Conservation (phyloP, 768 basidiomycete genomes). For the Mrakia hoshinonis region DNA sequence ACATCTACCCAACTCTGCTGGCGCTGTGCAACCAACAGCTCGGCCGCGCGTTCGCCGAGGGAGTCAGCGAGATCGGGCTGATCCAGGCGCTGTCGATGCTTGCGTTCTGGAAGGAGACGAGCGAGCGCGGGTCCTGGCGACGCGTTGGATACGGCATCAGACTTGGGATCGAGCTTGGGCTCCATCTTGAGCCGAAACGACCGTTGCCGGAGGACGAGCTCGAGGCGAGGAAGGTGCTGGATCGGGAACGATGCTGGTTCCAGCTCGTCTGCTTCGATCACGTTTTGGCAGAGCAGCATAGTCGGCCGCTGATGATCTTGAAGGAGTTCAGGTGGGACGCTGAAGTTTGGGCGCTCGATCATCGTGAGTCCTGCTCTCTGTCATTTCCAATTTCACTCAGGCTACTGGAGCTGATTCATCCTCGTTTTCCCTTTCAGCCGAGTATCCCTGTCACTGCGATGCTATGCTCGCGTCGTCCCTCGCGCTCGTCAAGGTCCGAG, state of each 20-base stretch:
- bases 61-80: constrained; percentile 30
- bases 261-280: constrained; percentile 31
- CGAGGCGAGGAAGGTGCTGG: constrained; percentile 31
- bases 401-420: not conserved
- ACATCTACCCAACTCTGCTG: constrained; percentile 25
- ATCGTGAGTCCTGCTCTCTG: not conserved
- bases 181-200: constrained; percentile 5
- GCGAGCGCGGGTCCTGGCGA: constrained; percentile 29
- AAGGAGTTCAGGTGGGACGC: constrained; percentile 6
- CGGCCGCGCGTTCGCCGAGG: constrained; percentile 31
- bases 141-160: constrained; percentile 30
- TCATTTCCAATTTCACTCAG: not conserved
- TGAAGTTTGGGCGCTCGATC: constrained; percentile 11
- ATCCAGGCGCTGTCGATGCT: constrained; percentile 31
- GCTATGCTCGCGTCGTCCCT: constrained; percentile 29
- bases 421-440: not conserved
- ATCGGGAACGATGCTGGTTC: not conserved
- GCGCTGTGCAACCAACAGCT: constrained; percentile 28
- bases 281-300: constrained; percentile 19
- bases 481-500: constrained; percentile 12
- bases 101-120: constrained; percentile 32
- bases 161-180: constrained; percentile 27
- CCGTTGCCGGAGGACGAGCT: constrained; percentile 26
- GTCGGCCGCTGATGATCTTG: constrained; percentile 27
- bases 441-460: constrained; percentile 28